A percentile compares a stretch with the other conserved stretches of the same genome.
Evolutionary conservation across 352 stramenopile species (phyloP).

Genomic region (Pythium aphanidermatum): DNA sequence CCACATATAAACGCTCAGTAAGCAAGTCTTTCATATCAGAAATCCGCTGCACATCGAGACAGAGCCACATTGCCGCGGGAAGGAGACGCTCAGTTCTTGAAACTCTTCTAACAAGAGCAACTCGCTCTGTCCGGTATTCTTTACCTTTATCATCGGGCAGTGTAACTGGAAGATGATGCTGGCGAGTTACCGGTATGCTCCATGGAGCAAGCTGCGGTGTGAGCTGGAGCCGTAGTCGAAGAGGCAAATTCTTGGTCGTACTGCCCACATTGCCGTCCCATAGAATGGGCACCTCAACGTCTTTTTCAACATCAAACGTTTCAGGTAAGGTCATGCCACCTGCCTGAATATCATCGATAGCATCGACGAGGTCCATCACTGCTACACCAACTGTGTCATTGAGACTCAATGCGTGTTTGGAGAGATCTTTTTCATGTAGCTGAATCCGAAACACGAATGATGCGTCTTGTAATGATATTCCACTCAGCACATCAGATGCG

Average conservation of each 20-base stretch:
- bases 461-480: slow-evolving; percentile 2
- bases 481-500: neutral
- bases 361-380: slow-evolving; percentile 4
- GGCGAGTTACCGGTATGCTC: neutral
- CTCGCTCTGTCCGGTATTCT: neutral
- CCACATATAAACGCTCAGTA: neutral
- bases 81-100: slow-evolving; percentile 16
- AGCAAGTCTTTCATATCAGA: slow-evolving; percentile 11
- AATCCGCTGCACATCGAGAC: slow-evolving; percentile 18
- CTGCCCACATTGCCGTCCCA: neutral
- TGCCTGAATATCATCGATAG: neutral
- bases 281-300: slow-evolving; percentile 9
- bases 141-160: neutral
- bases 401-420: too few species aligned
- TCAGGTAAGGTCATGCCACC: too few species aligned
- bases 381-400: too few species aligned
- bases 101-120: neutral
- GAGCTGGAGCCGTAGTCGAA: slow-evolving; percentile 7
- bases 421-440: too few species aligned
- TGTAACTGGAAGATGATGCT: neutral
- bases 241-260: too few species aligned
- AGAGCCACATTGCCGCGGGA: slow-evolving; percentile 11
- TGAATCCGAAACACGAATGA: too few species aligned
- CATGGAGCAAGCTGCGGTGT: neutral
- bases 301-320: neutral